These are phyloP conservation scores for Phytophthora quininea DNA, from an alignment of 352 stramenopile genomes.

Conservation along the genomic window DNA sequence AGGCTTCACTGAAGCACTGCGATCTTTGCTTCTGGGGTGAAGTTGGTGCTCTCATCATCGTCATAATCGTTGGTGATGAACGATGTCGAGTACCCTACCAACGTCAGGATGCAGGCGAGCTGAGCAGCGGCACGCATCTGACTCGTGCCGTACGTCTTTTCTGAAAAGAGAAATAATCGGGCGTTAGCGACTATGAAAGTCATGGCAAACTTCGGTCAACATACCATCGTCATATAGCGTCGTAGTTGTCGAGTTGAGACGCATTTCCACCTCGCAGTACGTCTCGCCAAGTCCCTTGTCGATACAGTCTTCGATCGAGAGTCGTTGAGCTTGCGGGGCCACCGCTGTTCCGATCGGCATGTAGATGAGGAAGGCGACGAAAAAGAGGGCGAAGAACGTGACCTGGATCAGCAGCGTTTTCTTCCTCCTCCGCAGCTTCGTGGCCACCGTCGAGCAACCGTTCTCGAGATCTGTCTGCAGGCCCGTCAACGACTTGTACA, in stretches of 20 bases:
- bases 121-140: slow-evolving; percentile 73
- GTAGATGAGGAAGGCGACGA: slow-evolving; percentile 65
- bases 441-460: slow-evolving; percentile 25
- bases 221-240: slow-evolving; percentile 78
- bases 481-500: slow-evolving; percentile 43
- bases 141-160: slow-evolving; percentile 51
- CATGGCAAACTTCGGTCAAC: background rate
- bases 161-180: slow-evolving; percentile 13
- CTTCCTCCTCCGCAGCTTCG: slow-evolving; percentile 39
- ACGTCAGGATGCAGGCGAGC: slow-evolving; percentile 71
- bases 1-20: slow-evolving; percentile 25
- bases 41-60: slow-evolving; percentile 31
- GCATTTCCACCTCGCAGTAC: slow-evolving; percentile 70
- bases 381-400: slow-evolving; percentile 51
- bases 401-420: slow-evolving; percentile 52
- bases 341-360: slow-evolving; percentile 54
- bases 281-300: slow-evolving; percentile 52
- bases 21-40: slow-evolving; percentile 38
- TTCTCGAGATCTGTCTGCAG: slow-evolving; percentile 42
- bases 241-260: slow-evolving; percentile 60
- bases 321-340: slow-evolving; percentile 25
- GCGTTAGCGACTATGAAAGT: background rate
- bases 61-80: slow-evolving; percentile 72
- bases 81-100: slow-evolving; percentile 73
- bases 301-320: slow-evolving; percentile 60